A percentile compares a stretch with the other conserved stretches of the same genome.
Evolutionary conservation across 2,329 filamentous ascomycete species (phyloP).

Genomic region (Talaromyces sp.): DNA sequence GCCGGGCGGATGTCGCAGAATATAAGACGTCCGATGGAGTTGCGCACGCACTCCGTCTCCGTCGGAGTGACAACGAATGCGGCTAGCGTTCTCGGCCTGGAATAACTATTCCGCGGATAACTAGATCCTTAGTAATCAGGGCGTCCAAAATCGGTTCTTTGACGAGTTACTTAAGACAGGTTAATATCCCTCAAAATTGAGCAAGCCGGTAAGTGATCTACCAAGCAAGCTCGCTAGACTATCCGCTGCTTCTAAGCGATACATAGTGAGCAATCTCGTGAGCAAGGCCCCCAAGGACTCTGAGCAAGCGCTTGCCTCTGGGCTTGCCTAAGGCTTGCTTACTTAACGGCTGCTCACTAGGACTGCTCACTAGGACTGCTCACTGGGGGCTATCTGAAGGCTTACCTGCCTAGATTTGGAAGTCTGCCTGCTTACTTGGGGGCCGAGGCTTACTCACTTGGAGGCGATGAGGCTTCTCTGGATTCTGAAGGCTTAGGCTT

Average conservation of each 20-base stretch:
- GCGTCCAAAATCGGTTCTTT: not conserved
- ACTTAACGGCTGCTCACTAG: not conserved
- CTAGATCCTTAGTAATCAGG: not conserved
- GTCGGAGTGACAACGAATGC: not conserved
- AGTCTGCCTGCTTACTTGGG: not conserved
- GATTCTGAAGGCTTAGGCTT: not conserved
- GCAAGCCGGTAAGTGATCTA: not conserved
- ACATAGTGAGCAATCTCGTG: not conserved
- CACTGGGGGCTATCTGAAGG: not conserved
- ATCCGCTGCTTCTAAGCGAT: not conserved
- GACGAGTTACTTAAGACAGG: not conserved
- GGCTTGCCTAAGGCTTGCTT: not conserved
- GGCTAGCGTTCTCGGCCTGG: slow-evolving; percentile 3
- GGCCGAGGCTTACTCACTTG: not conserved
- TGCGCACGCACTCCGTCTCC: slow-evolving; percentile 11
- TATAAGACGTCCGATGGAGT: slow-evolving; percentile 16
- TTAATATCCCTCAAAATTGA: not conserved
- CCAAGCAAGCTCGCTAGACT: not conserved
- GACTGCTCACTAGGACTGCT: not conserved
- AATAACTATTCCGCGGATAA: slow-evolving; percentile 2
- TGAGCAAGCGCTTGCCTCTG: not conserved
- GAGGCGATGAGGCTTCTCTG: not conserved
- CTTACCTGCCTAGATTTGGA: not conserved
- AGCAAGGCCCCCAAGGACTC: not conserved
- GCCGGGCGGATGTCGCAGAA: not conserved